phyloP scores from a whole-genome alignment of 2,329 filamentous ascomycete species.

The Fusarium cicatricum region DNA sequence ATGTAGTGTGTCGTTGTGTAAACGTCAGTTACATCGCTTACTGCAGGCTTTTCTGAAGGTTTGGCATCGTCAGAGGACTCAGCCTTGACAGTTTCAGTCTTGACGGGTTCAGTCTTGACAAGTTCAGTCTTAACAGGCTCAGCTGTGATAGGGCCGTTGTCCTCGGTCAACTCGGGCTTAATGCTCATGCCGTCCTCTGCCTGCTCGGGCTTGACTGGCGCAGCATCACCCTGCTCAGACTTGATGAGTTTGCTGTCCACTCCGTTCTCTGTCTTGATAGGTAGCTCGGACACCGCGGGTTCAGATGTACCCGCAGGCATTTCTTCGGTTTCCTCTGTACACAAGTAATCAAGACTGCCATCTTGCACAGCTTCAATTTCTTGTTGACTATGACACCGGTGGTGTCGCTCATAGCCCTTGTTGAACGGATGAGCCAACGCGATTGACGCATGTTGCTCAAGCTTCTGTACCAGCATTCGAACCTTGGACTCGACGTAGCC shows the following conservation, averaged over 20 bases:
- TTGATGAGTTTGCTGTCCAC: conserved; percentile 52
- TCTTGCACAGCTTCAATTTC: conserved; percentile 63
- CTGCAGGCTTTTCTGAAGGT: conserved; percentile 10
- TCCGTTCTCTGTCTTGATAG: conserved; percentile 54
- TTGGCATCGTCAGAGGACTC: conserved; percentile 19
- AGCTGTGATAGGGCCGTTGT: conserved; percentile 38
- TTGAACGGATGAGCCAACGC: conserved; percentile 89
- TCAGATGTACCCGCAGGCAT: conserved; percentile 40
- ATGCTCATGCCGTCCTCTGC: conserved; percentile 24
- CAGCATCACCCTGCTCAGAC: conserved; percentile 46
- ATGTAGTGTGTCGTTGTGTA: conserved; percentile 97
- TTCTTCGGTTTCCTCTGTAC: conserved; percentile 51
- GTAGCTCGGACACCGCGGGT: conserved; percentile 38
- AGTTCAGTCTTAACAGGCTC: conserved; percentile 1
- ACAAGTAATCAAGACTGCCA: conserved; percentile 58
- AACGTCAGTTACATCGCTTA: conserved; percentile 54
- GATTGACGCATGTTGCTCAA: conserved; percentile 83
- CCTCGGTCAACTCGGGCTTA: conserved; percentile 37
- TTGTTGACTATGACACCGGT: conserved; percentile 68
- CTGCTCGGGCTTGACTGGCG: conserved; percentile 49
- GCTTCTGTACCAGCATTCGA: conserved; percentile 80
- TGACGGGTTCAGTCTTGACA: conserved; percentile 25
- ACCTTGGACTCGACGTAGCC: conserved; percentile 95
- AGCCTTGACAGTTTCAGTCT: conserved; percentile 15
- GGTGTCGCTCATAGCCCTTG: conserved; percentile 87